Evolutionary conservation across 2,329 filamentous ascomycete genomes (phyloP).

Genomic region (Sporothrix brunneoviolacea): DNA sequence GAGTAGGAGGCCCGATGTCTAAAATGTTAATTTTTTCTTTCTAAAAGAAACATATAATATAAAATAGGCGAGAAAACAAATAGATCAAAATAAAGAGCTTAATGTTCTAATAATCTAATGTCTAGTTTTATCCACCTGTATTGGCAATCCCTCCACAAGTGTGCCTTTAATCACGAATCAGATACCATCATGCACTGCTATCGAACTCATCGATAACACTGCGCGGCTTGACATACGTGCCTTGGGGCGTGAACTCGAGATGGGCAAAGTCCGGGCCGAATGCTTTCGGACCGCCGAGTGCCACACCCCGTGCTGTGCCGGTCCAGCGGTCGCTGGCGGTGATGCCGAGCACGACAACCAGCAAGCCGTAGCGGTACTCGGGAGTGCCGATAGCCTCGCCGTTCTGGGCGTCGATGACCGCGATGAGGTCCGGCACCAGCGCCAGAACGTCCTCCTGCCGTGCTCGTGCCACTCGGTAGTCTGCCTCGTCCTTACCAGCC

Average conservation of each 20-base stretch:
- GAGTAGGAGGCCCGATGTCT: no score
- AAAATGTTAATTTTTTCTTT: no score
- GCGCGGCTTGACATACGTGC: constrained; percentile 40
- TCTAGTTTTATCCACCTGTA: no score
- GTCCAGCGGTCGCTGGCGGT: constrained; percentile 40
- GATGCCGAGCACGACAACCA: constrained; percentile 43
- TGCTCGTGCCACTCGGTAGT: constrained; percentile 19
- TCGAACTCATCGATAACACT: constrained; percentile 49
- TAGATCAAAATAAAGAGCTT: no score
- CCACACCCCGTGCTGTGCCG: constrained; percentile 37
- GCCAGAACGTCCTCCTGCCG: constrained; percentile 36
- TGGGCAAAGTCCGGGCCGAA: constrained; percentile 45
- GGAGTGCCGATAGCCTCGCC: constrained; percentile 51
- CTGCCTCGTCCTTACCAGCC: no score
- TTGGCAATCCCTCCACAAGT: no score
- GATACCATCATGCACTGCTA: constrained; percentile 36
- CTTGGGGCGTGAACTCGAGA: constrained; percentile 41
- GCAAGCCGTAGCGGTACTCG: constrained; percentile 48
- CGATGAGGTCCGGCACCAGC: constrained; percentile 51
- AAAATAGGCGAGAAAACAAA: no score
- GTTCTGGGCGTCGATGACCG: constrained; percentile 48
- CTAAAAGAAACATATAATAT: no score
- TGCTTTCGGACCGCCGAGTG: constrained; percentile 42
- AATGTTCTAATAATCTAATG: no score
- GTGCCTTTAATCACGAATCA: constrained; percentile 31